Evolutionary conservation across 75 land plant genomes (phyloP), one percentile per base, ranked within the genome.

Genomic region (Isoetes taiwanensis): DNA sequence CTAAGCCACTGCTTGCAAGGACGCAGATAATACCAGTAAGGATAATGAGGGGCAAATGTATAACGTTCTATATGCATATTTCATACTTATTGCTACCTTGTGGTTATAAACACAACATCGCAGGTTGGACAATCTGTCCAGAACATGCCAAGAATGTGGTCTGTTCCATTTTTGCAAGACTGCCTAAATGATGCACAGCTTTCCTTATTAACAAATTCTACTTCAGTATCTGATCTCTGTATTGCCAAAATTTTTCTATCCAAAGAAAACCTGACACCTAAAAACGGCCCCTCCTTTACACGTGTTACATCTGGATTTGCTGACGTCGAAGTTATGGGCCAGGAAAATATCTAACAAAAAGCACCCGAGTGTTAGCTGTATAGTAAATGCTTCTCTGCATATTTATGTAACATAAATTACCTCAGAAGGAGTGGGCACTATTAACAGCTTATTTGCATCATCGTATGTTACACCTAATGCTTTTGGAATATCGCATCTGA

Each of bases 121-220:
- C 96, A 89, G 16, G 67, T 39, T 30, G 90, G 90, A 63, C 90
- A 88, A 43, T 94, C 99, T 21, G 99, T 84, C 99, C 99, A 94
- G 40, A 94, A 94, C 35, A 88, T 79, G 11, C 99, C 99, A 31
- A 94, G 77, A 28, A 94, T 79, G 41, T 74, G 72, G 54, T 94
- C 99, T 21, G 85, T 69, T 30, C 72, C 86, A 28, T 68, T 39
- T 65, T 68, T 76, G 64, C 86, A 88, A 21, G 54, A 77, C 21
- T 76, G 78, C 27, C 29, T 71, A 61, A 94, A 81, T 11, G 61
- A 66, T 25, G 63, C 64, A 32, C 75, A 71, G 4, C 67, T 84
- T 62, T 94, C 96, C 74, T 71, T 80, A 52, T 77, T 79, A 62
- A 54, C 69, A 34, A 89, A 79, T 43, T 77, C 78, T 58, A 94